phyloP scores from a whole-genome alignment of 257 asterid genomes.

The Solanum boliviense region DNA sequence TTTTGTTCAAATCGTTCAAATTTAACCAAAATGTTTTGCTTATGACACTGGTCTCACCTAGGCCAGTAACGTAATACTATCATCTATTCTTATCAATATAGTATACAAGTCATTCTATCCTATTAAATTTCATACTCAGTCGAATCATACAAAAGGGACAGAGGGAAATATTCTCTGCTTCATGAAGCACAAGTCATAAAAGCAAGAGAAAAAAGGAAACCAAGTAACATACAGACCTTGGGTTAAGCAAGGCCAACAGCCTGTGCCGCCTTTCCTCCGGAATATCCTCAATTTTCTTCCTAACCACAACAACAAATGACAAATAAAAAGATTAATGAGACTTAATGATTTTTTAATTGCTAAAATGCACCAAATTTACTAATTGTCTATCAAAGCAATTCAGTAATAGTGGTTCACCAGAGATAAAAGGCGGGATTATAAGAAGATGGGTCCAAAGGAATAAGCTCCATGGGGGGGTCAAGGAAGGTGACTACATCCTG shows the following conservation, averaged over 20 bases:
- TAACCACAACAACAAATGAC: slow-evolving; percentile 13
- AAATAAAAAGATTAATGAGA: neutral
- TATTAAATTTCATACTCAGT: neutral
- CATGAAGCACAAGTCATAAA: neutral
- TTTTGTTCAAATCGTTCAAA: neutral
- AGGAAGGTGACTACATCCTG: slow-evolving; percentile 62
- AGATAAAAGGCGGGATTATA: slow-evolving; percentile 75
- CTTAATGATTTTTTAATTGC: neutral
- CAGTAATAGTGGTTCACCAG: slow-evolving; percentile 26
- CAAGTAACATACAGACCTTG: slow-evolving; percentile 33
- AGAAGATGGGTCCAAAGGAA: slow-evolving; percentile 74
- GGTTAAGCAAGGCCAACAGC: slow-evolving; percentile 42
- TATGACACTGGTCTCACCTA: neutral
- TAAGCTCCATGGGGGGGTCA: slow-evolving; percentile 67
- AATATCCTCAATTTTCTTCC: slow-evolving; percentile 83
- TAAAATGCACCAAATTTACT: neutral
- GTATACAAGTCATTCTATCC: neutral
- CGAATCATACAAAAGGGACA: neutral
- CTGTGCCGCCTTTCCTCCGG: slow-evolving; percentile 72
- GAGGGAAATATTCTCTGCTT: neutral
- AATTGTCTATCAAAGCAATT: neutral
- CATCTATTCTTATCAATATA: neutral
- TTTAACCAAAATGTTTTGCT: neutral
- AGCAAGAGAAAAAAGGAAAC: neutral
- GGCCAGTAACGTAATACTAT: neutral